Percentiles rank a stretch among this genome's conserved stretches.
Conservation (phyloP, 129 eudicot genomes). For the Smallanthus sonchifolius region DNA sequence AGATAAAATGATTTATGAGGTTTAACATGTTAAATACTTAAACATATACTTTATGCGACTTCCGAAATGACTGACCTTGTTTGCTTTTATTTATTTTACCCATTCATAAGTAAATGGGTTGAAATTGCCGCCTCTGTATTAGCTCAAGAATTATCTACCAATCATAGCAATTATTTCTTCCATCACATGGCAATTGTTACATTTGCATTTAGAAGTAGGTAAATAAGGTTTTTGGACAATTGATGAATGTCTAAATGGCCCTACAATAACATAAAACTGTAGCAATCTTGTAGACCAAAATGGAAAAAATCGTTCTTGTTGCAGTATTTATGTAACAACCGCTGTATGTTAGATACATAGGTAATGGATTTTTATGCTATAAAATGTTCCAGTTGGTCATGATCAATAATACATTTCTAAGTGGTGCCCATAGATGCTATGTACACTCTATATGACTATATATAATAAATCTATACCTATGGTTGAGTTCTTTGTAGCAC, state of each 20-base stretch:
- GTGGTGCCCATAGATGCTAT: background rate
- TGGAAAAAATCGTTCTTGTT: background rate
- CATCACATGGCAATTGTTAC: background rate
- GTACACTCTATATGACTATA: background rate
- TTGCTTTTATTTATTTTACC: background rate
- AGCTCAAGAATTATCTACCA: background rate
- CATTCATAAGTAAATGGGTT: background rate
- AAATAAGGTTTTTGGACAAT: constrained; percentile 9
- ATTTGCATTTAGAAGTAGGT: background rate
- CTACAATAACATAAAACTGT: background rate
- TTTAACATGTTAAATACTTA: background rate
- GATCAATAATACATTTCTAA: background rate
- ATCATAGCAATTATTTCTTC: background rate
- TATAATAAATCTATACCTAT: background rate
- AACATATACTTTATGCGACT: background rate
- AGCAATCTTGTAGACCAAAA: constrained; percentile 18
- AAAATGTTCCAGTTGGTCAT: background rate
- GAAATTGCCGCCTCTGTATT: background rate
- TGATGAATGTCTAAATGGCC: background rate
- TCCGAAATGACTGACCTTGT: background rate
- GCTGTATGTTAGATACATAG: background rate
- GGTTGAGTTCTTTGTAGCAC: background rate
- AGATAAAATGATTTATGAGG: background rate
- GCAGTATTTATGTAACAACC: constrained; percentile 1
- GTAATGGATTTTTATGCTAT: background rate